Conservation (phyloP, 2,329 filamentous ascomycete genomes). For the Cytospora piceicola region DNA sequence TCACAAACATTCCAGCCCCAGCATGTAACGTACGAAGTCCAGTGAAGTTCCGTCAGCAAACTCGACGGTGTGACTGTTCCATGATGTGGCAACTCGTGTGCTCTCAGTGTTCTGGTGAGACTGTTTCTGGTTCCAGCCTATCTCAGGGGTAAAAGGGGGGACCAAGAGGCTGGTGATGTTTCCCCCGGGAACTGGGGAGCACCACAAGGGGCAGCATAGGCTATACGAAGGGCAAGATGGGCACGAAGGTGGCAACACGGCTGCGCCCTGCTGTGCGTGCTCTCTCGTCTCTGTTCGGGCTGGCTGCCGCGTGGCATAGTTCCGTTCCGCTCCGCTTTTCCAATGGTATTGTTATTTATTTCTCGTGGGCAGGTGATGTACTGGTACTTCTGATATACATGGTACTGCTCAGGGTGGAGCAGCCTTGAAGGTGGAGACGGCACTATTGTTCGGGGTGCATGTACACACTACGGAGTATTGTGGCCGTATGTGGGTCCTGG, state of each 20-base stretch:
- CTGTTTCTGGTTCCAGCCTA: neutral
- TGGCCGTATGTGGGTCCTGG: neutral
- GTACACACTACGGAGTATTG: neutral
- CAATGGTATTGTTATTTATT: too few species aligned
- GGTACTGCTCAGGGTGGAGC: neutral
- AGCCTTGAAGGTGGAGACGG: neutral
- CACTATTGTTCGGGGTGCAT: neutral
- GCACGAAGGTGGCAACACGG: neutral
- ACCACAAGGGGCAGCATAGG: neutral
- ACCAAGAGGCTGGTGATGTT: neutral
- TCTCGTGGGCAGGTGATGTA: too few species aligned
- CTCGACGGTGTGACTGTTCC: neutral
- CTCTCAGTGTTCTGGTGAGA: neutral
- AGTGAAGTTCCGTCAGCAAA: neutral
- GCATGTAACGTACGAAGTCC: slow-evolving; percentile 10
- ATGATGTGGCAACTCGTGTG: neutral
- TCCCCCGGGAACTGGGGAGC: neutral
- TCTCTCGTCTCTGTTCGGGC: neutral
- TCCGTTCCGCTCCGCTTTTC: too few species aligned
- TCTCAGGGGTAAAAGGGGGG: neutral
- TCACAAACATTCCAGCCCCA: slow-evolving; percentile 3
- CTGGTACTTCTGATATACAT: neutral
- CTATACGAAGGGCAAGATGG: neutral
- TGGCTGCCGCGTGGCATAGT: slow-evolving; percentile 1
- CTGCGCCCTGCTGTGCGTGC: neutral